These are phyloP conservation scores for Ogataea pilisensis DNA, from an alignment of 805 yeast genomes.

Conservation along the genomic window DNA sequence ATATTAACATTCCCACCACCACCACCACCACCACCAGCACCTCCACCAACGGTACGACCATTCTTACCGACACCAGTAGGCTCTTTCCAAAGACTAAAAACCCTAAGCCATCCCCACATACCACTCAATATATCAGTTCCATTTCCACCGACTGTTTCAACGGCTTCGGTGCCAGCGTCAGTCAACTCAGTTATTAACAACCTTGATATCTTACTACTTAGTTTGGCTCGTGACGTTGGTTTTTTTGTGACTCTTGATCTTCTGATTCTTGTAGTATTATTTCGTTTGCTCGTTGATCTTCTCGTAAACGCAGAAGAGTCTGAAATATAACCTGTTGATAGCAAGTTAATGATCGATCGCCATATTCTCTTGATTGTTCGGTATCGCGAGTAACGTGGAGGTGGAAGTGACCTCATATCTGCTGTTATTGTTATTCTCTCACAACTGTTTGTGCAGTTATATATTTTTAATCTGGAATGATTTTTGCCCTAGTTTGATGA, in stretches of 20 bases:
- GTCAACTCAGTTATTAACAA: conserved; percentile 23
- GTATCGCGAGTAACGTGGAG: conserved; percentile 33
- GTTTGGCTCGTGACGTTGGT: conserved; percentile 27
- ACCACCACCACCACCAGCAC: not conserved
- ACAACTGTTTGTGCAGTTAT: not conserved
- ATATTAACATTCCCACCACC: not conserved
- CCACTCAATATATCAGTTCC: not conserved
- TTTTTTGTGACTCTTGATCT: conserved; percentile 28
- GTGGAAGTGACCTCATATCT: conserved; percentile 33
- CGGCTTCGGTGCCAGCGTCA: conserved; percentile 6
- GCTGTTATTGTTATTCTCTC: no score
- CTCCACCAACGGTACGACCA: no score
- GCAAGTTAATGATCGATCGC: conserved; percentile 28
- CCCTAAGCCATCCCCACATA: not conserved
- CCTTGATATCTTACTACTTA: conserved; percentile 19
- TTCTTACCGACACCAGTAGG: no score
- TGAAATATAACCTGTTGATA: conserved; percentile 32
- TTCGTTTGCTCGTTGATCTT: conserved; percentile 18
- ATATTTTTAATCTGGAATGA: not conserved
- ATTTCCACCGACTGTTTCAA: not conserved
- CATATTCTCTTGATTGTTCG: conserved; percentile 31
- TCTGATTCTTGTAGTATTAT: conserved; percentile 28
- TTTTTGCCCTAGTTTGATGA: no score
- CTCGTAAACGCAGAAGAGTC: conserved; percentile 30
- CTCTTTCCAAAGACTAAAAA: conserved; percentile 1